Evolutionary conservation across 75 land plant genomes (phyloP), one percentile per base, ranked within the genome.

Genomic region (Selaginella tamariscina): DNA sequence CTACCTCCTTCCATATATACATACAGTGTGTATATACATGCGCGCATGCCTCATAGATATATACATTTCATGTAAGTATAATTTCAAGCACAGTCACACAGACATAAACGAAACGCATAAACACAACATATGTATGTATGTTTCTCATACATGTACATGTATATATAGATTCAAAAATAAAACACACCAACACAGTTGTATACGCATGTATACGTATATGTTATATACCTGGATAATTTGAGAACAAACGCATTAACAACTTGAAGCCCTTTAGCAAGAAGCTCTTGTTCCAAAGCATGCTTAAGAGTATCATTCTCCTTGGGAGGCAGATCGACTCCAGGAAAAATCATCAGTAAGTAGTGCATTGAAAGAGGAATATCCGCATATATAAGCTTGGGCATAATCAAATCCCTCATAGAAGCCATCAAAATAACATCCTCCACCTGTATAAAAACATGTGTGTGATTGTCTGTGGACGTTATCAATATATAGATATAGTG

Each of bases 361-460:
- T 71, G 71, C 54, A 69, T 74, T 31, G 69, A 74, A 2, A 74
- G 72, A 1, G 76, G 76, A 15, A 74, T 71, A 44, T 74, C 76
- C 20, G 76, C 76, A 69, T 69, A 74, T 0, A 74, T 74, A 64
- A 74, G 76, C 32, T 74, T 74, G 1, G 76, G 76, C 69, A 69
- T 74, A 59, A 74, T 74, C 27, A 74, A 64, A 49, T 74, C 76
- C 32, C 76, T 60, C 76, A 74, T 74, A 2, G 76, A 55, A 15
- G 71, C 56, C 71, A 69, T 71, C 24, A 74, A 54, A 44, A 69
- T 74, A 0, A 74, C 65, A n/a, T 74, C 76, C 33, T 74, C 76
- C 1, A 33, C n/a, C n/a, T n/a, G n/a, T n/a, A n/a, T n/a, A n/a
- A n/a, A n/a, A n/a, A n/a, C n/a, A n/a, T n/a, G n/a, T n/a, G n/a